phyloP scores from a whole-genome alignment of 1,284 basidiomycete species.

The Fomitopsis pinicola region DNA sequence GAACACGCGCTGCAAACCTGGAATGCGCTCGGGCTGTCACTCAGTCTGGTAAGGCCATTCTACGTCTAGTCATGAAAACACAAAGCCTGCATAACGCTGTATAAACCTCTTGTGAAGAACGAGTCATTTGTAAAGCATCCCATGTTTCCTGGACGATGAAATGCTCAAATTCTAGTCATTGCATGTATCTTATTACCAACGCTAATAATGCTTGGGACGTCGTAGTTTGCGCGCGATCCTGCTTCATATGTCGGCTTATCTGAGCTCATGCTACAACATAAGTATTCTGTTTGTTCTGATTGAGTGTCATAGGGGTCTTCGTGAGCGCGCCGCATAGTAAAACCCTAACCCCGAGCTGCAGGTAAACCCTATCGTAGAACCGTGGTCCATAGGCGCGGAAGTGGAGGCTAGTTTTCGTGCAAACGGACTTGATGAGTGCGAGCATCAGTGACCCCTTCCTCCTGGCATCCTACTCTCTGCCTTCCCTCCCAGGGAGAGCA shows the following conservation, averaged over 20 bases:
- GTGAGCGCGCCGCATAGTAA: not conserved
- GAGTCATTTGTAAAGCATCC: too few relatives aligned
- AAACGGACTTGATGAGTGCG: slow-evolving; percentile 34
- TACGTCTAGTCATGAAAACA: not conserved
- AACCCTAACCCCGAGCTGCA: slow-evolving; percentile 18
- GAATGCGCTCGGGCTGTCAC: slow-evolving; percentile 8
- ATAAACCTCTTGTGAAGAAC: not conserved
- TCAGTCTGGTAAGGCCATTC: slow-evolving; percentile 14
- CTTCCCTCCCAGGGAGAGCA: slow-evolving; percentile 7
- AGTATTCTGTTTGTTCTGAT: too few relatives aligned
- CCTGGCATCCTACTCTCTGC: slow-evolving; percentile 45
- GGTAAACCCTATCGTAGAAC: slow-evolving; percentile 15
- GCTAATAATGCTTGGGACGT: too few relatives aligned
- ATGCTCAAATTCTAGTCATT: not conserved
- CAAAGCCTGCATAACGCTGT: not conserved
- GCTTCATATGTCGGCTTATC: too few relatives aligned
- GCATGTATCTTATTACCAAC: not conserved
- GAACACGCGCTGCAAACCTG: slow-evolving; percentile 8
- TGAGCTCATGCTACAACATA: not conserved
- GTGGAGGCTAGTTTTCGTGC: slow-evolving; percentile 13
- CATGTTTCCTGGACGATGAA: not conserved
- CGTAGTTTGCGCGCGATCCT: too few relatives aligned
- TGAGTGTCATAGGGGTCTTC: too few relatives aligned
- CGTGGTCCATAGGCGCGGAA: slow-evolving; percentile 9
- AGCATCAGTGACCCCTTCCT: slow-evolving; percentile 57